Conservation (phyloP, 139 green algal genomes). For the Coccomyxa sp. region DNA sequence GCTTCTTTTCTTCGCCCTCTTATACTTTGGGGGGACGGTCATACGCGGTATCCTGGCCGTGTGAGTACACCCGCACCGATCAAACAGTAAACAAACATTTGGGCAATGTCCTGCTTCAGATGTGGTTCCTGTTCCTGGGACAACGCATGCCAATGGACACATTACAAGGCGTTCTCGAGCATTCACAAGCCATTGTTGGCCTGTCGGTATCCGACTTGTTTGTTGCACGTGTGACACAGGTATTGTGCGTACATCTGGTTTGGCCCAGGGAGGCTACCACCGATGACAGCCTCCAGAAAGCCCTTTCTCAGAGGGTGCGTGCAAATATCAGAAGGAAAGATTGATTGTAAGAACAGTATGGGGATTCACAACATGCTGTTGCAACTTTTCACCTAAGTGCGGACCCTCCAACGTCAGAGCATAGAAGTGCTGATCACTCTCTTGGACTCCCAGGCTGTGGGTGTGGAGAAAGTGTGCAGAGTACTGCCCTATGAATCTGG, state of each 20-base stretch:
- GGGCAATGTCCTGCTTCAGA: background rate
- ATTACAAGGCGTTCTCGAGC: too few relatives aligned
- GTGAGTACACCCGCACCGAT: background rate
- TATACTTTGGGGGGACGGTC: background rate
- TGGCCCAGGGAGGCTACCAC: too few relatives aligned
- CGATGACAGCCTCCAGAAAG: too few relatives aligned
- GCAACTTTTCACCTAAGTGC: background rate
- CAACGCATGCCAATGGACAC: background rate
- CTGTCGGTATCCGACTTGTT: background rate
- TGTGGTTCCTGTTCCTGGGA: background rate
- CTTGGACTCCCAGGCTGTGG: constrained; percentile 16
- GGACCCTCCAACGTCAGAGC: background rate
- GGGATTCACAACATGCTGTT: background rate
- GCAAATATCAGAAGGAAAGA: background rate
- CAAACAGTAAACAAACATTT: background rate
- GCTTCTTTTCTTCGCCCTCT: background rate
- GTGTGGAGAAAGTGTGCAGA: constrained; percentile 37
- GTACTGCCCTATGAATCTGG: constrained; percentile 36
- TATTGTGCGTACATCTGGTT: too few relatives aligned
- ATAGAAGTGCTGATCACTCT: background rate
- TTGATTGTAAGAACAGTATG: background rate
- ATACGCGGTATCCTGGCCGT: background rate
- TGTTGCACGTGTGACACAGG: too few relatives aligned
- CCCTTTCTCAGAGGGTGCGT: background rate
- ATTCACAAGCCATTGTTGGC: background rate